phyloP scores from a whole-genome alignment of 345 rosid species.

The Rhodomyrtus tomentosa region DNA sequence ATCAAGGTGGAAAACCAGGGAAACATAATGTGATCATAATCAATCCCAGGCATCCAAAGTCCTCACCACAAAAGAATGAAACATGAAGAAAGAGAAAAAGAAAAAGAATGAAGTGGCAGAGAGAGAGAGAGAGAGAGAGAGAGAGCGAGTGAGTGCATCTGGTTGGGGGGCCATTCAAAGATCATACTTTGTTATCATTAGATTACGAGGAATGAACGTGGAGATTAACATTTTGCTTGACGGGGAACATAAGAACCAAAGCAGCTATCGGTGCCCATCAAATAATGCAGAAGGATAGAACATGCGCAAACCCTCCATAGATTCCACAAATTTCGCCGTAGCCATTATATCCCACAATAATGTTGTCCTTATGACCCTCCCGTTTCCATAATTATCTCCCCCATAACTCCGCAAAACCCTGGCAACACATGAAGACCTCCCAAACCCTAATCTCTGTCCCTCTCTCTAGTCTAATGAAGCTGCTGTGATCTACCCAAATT shows the following conservation, averaged over 20 bases:
- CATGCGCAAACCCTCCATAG: constrained; percentile 26
- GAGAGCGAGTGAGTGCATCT: background rate
- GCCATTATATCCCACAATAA: constrained; percentile 24
- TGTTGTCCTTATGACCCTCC: constrained; percentile 37
- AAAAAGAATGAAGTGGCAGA: background rate
- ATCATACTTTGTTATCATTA: background rate
- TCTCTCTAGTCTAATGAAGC: background rate
- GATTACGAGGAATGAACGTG: constrained; percentile 2
- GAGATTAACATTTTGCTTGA: constrained; percentile 3
- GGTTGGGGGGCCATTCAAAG: background rate
- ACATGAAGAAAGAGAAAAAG: background rate
- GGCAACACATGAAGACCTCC: background rate
- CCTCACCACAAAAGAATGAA: background rate
- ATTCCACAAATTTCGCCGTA: constrained; percentile 44
- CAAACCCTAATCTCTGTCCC: background rate
- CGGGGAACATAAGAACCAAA: background rate
- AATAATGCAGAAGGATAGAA: constrained; percentile 10
- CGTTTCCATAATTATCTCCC: constrained; percentile 31
- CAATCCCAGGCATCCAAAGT: background rate
- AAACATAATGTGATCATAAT: background rate
- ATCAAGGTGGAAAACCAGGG: too few relatives aligned
- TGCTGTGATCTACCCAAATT: background rate
- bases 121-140: background rate
- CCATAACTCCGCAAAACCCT: constrained; percentile 7
- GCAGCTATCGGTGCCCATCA: background rate